Base-by-base conservation (phyloP, 768 basidiomycete genomes). In the Tephrocybe sp. region DNA sequence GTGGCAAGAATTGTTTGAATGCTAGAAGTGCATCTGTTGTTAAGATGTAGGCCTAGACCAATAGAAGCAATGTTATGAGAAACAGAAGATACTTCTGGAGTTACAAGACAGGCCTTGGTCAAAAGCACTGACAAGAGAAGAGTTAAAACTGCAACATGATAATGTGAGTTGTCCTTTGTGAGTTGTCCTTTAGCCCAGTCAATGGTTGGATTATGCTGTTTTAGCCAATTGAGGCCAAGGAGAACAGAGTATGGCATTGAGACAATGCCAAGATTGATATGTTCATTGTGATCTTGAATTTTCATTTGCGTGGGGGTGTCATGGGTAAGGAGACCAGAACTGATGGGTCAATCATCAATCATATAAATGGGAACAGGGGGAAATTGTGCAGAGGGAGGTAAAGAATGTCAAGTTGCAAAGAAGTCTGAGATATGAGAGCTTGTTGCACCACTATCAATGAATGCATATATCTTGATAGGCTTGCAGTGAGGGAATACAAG, bases 271-370 rank as follows among this genome's bases (percentile, higher is more conserved):
- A 69, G 59, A 7, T 47, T 21, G 10, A 61, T 30, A 10, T 37
- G 44, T 52, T 68, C 66, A 1, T 48, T 25, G n/a, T 69, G 67
- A 21, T 57, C 37, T 17, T 51, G 53, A 20, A 65, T 53, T 2
- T 43, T 45, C 9, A 71, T 30, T 2, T 55, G 44, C 25, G 60
- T 45, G 7, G 66, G 33, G 10, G 68, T 58, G 32, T 68, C 62
- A 34, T 68, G 65, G n/a, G 68, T 68, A 52, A 70, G 61, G n/a
- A 65, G 52, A 1, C 70, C 70, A 42, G 62, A 64, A 7, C 63
- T 56, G 28, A 69, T 63, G 7, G 64, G 68, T 39, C 62, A 54
- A 44, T 67, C 55, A 15, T 36, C 15, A 14, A 36, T 36, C 4
- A 14, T 15, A n/a, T 36, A 36, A 14, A 36, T 36, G 15, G 34